A percentile compares a stretch with the other conserved stretches of the same genome.
phyloP scores from a whole-genome alignment of 192 early-diverging fungal species.

The Linderina pennispora region DNA sequence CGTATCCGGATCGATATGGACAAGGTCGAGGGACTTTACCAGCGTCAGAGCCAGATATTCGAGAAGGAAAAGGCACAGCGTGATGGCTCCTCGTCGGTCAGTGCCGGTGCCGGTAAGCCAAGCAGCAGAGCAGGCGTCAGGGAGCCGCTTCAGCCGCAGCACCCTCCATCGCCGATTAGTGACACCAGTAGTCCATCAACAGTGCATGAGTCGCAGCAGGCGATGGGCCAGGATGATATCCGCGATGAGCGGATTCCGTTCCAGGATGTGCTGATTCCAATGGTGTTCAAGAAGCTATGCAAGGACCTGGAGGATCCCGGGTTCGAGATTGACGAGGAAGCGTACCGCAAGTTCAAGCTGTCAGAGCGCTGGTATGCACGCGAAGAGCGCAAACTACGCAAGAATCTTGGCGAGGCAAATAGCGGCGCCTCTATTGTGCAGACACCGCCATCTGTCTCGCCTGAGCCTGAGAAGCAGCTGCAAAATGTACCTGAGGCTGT shows the following conservation, averaged over 20 bases:
- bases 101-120: no score
- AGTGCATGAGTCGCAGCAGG: no score
- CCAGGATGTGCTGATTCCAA: conserved; percentile 46
- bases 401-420: conserved; percentile 24
- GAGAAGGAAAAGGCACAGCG: conserved; percentile 25
- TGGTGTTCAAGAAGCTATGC: conserved; percentile 43
- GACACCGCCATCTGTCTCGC: conserved; percentile 14
- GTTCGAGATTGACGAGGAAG: conserved; percentile 42
- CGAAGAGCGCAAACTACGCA: conserved; percentile 32
- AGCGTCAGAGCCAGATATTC: conserved; percentile 34
- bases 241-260: conserved; percentile 35
- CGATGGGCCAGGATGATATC: conserved; percentile 2
- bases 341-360: conserved; percentile 38
- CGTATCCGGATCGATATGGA: conserved; percentile 40
- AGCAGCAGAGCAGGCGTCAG: no score
- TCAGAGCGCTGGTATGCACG: conserved; percentile 47
- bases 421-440: conserved; percentile 5
- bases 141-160: no score
- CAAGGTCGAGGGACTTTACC: conserved; percentile 35
- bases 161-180: no score
- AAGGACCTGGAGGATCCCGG: conserved; percentile 21
- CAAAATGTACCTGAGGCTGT: no score
- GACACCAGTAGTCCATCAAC: no score
- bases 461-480: no score
- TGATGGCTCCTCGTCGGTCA: no score